These are phyloP conservation scores for Pezicula neosporulosa DNA, from an alignment of 2,329 filamentous ascomycete species.

Conservation along the genomic window DNA sequence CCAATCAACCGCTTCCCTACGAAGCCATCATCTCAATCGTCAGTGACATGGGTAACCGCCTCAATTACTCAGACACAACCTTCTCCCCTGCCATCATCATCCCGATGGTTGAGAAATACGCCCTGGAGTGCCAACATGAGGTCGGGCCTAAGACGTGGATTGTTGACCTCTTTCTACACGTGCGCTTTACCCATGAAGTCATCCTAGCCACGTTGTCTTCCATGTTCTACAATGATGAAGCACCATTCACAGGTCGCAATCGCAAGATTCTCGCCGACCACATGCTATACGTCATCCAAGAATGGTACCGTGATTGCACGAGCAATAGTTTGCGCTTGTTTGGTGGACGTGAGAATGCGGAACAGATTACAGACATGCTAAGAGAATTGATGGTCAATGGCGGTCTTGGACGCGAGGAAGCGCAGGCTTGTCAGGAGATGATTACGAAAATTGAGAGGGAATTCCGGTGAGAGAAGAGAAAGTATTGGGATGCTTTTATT, in stretches of 20 bases:
- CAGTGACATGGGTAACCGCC: constrained; percentile 61
- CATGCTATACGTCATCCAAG: constrained; percentile 55
- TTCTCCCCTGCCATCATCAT: constrained; percentile 61
- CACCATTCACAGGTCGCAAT: constrained; percentile 58
- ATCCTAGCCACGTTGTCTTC: constrained; percentile 60
- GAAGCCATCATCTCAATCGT: constrained; percentile 65
- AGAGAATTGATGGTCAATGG: constrained; percentile 37
- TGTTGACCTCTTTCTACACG: constrained; percentile 61
- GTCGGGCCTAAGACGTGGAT: constrained; percentile 37
- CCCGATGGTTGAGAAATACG: constrained; percentile 60
- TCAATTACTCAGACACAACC: constrained; percentile 61
- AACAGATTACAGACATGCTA: constrained; percentile 40
- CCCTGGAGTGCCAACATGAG: constrained; percentile 55
- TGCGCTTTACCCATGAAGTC: constrained; percentile 58
- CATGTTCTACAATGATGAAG: constrained; percentile 65
- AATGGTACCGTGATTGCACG: constrained; percentile 57
- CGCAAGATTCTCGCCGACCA: constrained; percentile 56
- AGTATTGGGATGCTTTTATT: not conserved
- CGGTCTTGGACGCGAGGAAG: constrained; percentile 34
- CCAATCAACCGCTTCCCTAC: constrained; percentile 54
- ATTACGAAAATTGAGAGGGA: constrained; percentile 36
- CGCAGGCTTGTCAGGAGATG: constrained; percentile 36
- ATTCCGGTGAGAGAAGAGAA: constrained; percentile 26
- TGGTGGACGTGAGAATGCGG: constrained; percentile 56
- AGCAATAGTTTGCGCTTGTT: constrained; percentile 52